Percentiles rank a stretch among this genome's conserved stretches.
These are phyloP conservation scores for Spirogloea muscicola DNA, from an alignment of 139 green algal genomes.

Conservation along the genomic window DNA sequence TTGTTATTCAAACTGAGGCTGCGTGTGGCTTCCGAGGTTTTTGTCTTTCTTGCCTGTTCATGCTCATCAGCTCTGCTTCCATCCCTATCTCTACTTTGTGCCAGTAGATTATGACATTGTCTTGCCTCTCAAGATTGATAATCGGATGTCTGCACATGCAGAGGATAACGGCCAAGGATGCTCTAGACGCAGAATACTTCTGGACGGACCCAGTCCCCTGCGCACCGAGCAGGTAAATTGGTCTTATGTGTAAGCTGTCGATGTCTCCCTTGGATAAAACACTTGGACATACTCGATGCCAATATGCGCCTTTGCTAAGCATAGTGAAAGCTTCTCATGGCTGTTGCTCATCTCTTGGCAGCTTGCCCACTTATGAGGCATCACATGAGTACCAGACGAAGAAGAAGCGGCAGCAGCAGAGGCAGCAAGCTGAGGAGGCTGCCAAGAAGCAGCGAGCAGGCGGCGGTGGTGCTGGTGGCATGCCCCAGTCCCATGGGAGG, in stretches of 20 bases:
- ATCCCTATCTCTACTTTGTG: no score
- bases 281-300: no score
- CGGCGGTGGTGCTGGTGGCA: not conserved
- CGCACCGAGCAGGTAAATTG: conserved; percentile 36
- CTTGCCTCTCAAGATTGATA: no score
- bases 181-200: conserved; percentile 46
- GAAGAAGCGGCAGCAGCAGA: conserved; percentile 41
- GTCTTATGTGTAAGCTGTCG: no score
- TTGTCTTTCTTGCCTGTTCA: not conserved
- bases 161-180: conserved; percentile 35
- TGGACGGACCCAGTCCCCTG: conserved; percentile 43
- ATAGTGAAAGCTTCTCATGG: no score
- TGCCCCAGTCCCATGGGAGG: conserved; percentile 11
- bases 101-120: no score
- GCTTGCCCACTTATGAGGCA: conserved; percentile 46
- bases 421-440: conserved; percentile 34
- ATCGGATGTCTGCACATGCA: no score
- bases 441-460: conserved; percentile 9
- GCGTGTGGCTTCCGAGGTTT: not conserved
- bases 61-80: no score
- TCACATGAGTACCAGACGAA: conserved; percentile 55
- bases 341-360: conserved; percentile 13
- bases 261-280: no score
- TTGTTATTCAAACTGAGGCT: not conserved
- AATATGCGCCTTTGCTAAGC: no score